These are phyloP conservation scores for Mycosarcoma mackinlayi DNA, from an alignment of 1,284 basidiomycete species.

Conservation along the genomic window DNA sequence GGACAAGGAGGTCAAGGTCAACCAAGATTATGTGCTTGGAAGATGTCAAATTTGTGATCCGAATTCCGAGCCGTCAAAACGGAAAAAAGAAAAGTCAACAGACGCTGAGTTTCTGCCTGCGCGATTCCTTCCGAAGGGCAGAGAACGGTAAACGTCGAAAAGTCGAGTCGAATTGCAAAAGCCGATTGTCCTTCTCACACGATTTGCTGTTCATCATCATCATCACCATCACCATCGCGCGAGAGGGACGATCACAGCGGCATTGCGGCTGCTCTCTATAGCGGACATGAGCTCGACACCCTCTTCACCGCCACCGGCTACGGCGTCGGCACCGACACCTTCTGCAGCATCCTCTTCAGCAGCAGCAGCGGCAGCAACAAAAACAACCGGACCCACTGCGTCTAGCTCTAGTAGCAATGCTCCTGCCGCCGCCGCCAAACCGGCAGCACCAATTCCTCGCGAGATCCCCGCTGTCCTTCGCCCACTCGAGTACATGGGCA, in stretches of 20 bases:
- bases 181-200: not conserved
- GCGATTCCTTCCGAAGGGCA: slow-evolving; percentile 7
- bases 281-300: slow-evolving; percentile 27
- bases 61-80: slow-evolving; percentile 3
- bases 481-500: slow-evolving; percentile 71
- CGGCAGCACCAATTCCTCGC: slow-evolving; percentile 34
- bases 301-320: slow-evolving; percentile 9
- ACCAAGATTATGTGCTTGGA: too few relatives aligned
- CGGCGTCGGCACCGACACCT: not conserved
- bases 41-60: not conserved
- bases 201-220: slow-evolving; percentile 1
- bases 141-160: too few relatives aligned
- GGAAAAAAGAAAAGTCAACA: slow-evolving; percentile 2
- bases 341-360: slow-evolving; percentile 5
- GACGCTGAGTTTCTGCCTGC: not conserved
- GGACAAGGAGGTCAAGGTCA: not conserved
- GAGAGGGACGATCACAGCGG: not conserved
- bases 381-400: too few relatives aligned
- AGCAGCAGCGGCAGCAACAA: slow-evolving; percentile 14
- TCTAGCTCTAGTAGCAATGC: slow-evolving; percentile 17
- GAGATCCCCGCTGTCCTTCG: slow-evolving; percentile 52
- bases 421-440: slow-evolving; percentile 18
- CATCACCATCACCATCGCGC: slow-evolving; percentile 8
- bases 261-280: not conserved
- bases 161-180: too few relatives aligned